These are phyloP conservation scores for Alisma plantagoaquatica DNA, from an alignment of 106 monocot species.

Conservation along the genomic window DNA sequence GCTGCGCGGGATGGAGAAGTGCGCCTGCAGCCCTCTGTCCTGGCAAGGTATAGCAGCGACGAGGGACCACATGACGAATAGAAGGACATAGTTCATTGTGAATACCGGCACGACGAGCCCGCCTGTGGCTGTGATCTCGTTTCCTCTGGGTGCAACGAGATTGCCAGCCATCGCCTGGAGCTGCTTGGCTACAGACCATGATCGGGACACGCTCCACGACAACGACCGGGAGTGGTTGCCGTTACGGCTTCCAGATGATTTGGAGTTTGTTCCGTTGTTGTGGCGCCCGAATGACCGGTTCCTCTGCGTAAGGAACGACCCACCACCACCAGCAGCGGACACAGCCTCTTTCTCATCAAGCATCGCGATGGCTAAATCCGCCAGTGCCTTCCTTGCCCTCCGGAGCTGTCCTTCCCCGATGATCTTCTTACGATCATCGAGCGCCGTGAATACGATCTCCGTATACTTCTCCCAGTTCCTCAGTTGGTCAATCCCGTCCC, in stretches of 20 bases:
- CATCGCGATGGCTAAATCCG: conserved; percentile 57
- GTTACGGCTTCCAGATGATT: neutral
- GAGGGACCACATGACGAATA: conserved; percentile 26
- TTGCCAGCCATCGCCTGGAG: conserved; percentile 15
- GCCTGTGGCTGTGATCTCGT: conserved; percentile 10
- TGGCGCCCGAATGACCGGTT: conserved; percentile 70
- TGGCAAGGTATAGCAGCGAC: conserved; percentile 25
- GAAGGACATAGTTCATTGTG: conserved; percentile 23
- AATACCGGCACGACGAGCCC: conserved; percentile 14
- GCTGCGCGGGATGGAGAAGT: conserved; percentile 16
- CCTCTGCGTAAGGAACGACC: conserved; percentile 29
- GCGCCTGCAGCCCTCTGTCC: conserved; percentile 18
- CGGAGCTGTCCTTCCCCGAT: conserved; percentile 63
- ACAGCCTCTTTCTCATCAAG: conserved; percentile 60
- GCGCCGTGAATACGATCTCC: conserved; percentile 56
- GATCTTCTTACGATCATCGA: conserved; percentile 9
- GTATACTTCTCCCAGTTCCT: conserved; percentile 55
- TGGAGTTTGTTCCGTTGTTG: conserved; percentile 4
- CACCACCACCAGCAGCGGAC: too few species aligned
- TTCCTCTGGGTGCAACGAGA: conserved; percentile 6
- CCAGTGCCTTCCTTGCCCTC: conserved; percentile 71
- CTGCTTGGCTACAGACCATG: conserved; percentile 73
- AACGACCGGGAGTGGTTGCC: conserved; percentile 38
- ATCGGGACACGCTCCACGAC: conserved; percentile 63
- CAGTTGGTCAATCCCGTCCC: conserved; percentile 79